Percentiles rank a stretch among this genome's conserved stretches.
phyloP scores from a whole-genome alignment of 73 alveolate species.

The Stentor coeruleus region DNA sequence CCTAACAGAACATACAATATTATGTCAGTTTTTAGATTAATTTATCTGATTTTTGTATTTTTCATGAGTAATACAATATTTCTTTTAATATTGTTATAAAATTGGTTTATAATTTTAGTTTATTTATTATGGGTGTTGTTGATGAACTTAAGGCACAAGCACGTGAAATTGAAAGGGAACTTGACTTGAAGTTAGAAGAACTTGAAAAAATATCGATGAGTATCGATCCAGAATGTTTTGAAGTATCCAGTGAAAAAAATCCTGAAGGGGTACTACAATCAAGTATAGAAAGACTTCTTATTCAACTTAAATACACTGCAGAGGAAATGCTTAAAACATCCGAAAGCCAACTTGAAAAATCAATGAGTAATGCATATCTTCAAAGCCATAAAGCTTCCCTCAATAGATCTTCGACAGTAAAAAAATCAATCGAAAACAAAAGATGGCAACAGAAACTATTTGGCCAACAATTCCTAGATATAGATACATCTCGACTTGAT shows the following conservation, averaged over 20 bases:
- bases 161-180: not conserved
- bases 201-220: not conserved
- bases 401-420: not conserved
- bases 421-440: not conserved
- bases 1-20: too few relatives aligned
- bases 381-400: not conserved
- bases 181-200: constrained; percentile 2
- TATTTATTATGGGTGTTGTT: not conserved
- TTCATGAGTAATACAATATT: too few relatives aligned
- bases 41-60: too few relatives aligned
- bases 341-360: not conserved
- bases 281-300: not conserved
- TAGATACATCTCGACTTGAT: not conserved
- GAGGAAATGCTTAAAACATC: not conserved
- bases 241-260: constrained; percentile 12
- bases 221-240: constrained; percentile 8
- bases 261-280: not conserved
- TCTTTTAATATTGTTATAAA: too few relatives aligned
- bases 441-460: constrained; percentile 16
- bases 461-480: not conserved
- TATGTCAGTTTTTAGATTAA: too few relatives aligned
- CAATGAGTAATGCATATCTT: not conserved
- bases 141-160: not conserved
- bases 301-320: not conserved
- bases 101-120: too few relatives aligned